Evolutionary conservation across 2,329 filamentous ascomycete genomes (phyloP).

Genomic region (Aspergillus neotritici): DNA sequence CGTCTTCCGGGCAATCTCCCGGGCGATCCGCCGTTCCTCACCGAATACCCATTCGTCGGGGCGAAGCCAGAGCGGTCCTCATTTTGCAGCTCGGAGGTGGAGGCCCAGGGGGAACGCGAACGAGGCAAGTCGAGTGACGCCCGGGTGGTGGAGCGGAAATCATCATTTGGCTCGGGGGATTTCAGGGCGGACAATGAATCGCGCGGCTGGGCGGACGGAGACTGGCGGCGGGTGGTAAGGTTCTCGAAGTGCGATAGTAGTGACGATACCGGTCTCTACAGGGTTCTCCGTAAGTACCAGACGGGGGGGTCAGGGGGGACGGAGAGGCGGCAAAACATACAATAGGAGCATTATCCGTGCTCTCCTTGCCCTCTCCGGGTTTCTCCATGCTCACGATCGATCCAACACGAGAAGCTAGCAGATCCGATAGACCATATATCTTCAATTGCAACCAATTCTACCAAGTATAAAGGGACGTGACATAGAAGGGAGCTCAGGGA

Average conservation of each 20-base stretch:
- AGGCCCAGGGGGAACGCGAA: constrained; percentile 35
- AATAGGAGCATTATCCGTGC: constrained; percentile 34
- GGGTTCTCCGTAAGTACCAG: constrained; percentile 10
- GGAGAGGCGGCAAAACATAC: constrained; percentile 25
- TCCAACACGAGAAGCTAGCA: constrained; percentile 18
- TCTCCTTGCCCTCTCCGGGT: constrained; percentile 28
- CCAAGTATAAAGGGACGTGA: too few relatives aligned
- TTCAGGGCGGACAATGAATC: constrained; percentile 27
- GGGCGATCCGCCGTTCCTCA: constrained; percentile 41
- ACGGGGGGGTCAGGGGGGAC: constrained; percentile 7
- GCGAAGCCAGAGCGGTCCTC: constrained; percentile 11
- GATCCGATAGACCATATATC: constrained; percentile 27
- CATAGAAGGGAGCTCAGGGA: too few relatives aligned
- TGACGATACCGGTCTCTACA: constrained; percentile 45
- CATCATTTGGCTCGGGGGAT: constrained; percentile 29
- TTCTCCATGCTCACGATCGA: constrained; percentile 32
- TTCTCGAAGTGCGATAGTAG: constrained; percentile 46
- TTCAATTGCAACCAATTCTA: constrained; percentile 2
- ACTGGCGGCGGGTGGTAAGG: constrained; percentile 32
- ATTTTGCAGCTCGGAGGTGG: constrained; percentile 18
- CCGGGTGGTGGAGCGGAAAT: constrained; percentile 25
- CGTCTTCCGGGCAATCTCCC: constrained; percentile 53
- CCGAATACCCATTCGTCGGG: constrained; percentile 19
- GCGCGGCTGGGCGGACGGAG: constrained; percentile 24
- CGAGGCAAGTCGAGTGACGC: constrained; percentile 41